Evolutionary conservation across 768 basidiomycete species (phyloP).

Genomic region (Boletus vinaceobasis): DNA sequence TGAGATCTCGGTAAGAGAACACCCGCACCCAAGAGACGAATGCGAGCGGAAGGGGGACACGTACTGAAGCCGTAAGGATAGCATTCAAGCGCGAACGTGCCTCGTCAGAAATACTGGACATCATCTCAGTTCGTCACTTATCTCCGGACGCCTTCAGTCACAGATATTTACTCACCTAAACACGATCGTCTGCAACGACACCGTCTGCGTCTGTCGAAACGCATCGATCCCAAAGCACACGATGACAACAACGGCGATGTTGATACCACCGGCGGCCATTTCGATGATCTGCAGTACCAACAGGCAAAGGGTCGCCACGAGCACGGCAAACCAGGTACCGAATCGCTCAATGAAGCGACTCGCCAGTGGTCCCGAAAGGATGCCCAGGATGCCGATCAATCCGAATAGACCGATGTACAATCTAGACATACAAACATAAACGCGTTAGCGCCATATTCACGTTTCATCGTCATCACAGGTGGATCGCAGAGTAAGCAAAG

Average conservation of each 20-base stretch:
- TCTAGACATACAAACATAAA: neutral
- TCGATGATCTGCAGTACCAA: constrained; percentile 32
- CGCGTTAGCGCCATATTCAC: neutral
- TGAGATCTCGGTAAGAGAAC: neutral
- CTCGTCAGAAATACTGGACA: constrained; percentile 26
- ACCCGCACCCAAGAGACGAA: neutral
- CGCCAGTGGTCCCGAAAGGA: constrained; percentile 27
- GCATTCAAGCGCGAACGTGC: constrained; percentile 31
- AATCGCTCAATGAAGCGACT: constrained; percentile 30
- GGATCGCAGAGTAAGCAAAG: neutral
- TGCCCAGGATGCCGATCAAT: constrained; percentile 42
- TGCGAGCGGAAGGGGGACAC: neutral
- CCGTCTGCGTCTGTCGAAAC: constrained; percentile 39
- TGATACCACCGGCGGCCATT: constrained; percentile 36
- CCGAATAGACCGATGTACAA: constrained; percentile 47
- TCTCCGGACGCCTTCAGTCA: neutral
- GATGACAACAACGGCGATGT: constrained; percentile 38
- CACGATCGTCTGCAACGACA: constrained; percentile 30
- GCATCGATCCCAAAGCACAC: constrained; percentile 41
- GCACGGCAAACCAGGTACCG: constrained; percentile 41
- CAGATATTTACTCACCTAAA: constrained; percentile 16
- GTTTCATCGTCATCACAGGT: neutral
- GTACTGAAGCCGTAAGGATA: constrained; percentile 26
- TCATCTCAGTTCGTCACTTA: neutral
- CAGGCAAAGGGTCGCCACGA: constrained; percentile 33